Base-by-base conservation (phyloP, 108 stramenopile genomes). In the Poteriospumella lacustris region DNA sequence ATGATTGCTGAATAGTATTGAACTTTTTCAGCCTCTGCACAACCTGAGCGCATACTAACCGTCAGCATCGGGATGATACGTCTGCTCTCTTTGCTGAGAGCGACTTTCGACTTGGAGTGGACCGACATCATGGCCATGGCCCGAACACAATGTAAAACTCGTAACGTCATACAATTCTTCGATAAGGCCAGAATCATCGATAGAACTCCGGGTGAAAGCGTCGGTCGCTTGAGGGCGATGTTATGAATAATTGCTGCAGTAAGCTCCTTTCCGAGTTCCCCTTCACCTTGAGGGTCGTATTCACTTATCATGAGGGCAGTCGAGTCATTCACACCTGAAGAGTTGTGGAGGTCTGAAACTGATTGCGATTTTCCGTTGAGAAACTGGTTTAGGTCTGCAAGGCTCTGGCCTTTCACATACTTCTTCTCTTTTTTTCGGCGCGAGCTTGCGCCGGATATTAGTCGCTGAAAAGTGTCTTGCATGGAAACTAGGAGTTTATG, bases 91-190 rank as follows among this genome's bases (percentile, higher is more conserved):
- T 64, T 64, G 3, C 3, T 12, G 28, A 64, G 36, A 24, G 24
- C 60, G 24, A 64, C 36, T 33, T 64, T 64, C 36, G 60, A 64
- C 36, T 64, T 64, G 9, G 3, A 3, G 36, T 64, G 60, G 29
- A 31, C 24, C 9, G 29, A 31, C 60, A 64, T 64, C 5, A 34
- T 3, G 5, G 60, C 60, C 5, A 64, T 9, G 3, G 60, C 24
- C 36, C 60, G 3, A 5, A 33, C 36, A 64, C 12, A 64, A 64
- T 64, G 60, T 33, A 64, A 64, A 64, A 64, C 60, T 34, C 60
- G 60, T 64, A 64, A 64, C 36, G 15, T 33, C 36, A 34, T 64
- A 31, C 29, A 31, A 64, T 64, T 64, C 24, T 64, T 64, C 60
- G 60, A 3, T 12, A 64, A 24, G 9, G 3, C 3, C 24, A 64